Base-by-base conservation (phyloP, 2,329 filamentous ascomycete species). In the Knufia petricola region DNA sequence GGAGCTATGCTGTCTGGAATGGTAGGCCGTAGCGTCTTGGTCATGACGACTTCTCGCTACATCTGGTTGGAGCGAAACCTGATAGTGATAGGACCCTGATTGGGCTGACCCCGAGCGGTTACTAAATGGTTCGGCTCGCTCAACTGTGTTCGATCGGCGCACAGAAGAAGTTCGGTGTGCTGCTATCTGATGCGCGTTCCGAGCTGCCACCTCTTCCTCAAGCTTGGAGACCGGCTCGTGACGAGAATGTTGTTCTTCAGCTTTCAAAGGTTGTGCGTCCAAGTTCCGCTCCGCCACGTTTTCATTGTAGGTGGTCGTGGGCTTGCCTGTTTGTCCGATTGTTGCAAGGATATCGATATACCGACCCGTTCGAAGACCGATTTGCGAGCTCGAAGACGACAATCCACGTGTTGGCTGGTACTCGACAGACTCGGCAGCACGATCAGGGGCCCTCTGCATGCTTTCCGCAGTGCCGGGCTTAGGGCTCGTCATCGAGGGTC, bases 291-390 rank as follows among this genome's bases (percentile, higher is more conserved):
- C 51, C 7, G 55, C 53, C 19, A 57, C 46, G 40, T 58, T 55
- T 42, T 58, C 56, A 46, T 58, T 57, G 47, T 55, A 56, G 20
- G 42, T 42, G 13, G 41, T 31, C 7, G n/a, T 36, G 3, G 48
- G 43, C 23, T 20, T 31, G 12, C 42, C 39, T 20, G 41, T 41
- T 3, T 52, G 40, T 15, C 32, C 54, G 20, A 52, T 49, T 31
- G 55, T 42, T 15, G 53, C 49, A 36, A 57, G 57, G 15, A 58
- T 57, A 48, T 58, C 56, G 26, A 57, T 32, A 36, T 54, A 56
- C 8, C 52, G 51, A 39, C 53, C 51, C 12, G 42, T 30, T 38
- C 56, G 54, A 45, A 23, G 31, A 28, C 13, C 36, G 26, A 41
- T 44, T 50, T 53, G 53, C 15, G 52, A 17, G 49, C 6, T 8